Conservation (phyloP, 805 yeast genomes). For the Saturnispora sekii region DNA sequence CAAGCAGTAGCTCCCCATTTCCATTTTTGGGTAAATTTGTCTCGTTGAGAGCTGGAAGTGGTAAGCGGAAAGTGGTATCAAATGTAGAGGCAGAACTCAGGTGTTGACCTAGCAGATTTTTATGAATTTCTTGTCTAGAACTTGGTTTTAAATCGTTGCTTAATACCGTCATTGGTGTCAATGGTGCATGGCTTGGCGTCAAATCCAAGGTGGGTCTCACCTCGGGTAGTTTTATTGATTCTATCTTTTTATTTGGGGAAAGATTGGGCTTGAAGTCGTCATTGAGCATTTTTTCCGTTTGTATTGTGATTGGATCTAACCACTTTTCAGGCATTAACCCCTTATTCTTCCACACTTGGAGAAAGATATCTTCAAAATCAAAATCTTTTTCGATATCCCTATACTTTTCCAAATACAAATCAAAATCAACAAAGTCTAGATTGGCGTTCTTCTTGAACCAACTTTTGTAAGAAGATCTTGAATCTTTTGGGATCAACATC, state of each 20-base stretch:
- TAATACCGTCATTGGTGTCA: background rate
- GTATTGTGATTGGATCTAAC: conserved; percentile 22
- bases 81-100: background rate
- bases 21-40: background rate
- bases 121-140: too few relatives aligned
- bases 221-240: too few relatives aligned
- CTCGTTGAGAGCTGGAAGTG: background rate
- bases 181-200: background rate
- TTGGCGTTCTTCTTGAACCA: conserved; percentile 29
- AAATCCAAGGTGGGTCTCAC: background rate
- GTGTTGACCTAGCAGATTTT: background rate
- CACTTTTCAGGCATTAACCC: conserved; percentile 17
- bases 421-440: conserved; percentile 42
- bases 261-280: background rate
- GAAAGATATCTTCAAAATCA: conserved; percentile 34
- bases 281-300: conserved; percentile 10
- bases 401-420: conserved; percentile 48
- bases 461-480: conserved; percentile 18
- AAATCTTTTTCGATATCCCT: conserved; percentile 51
- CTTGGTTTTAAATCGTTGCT: background rate
- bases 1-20: too few relatives aligned
- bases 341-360: conserved; percentile 23
- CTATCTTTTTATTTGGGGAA: background rate
- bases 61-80: background rate
- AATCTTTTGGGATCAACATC: conserved; percentile 22